Evolutionary conservation across 2,329 filamentous ascomycete genomes (phyloP).

Genomic region (Tympanopsis confertula): DNA sequence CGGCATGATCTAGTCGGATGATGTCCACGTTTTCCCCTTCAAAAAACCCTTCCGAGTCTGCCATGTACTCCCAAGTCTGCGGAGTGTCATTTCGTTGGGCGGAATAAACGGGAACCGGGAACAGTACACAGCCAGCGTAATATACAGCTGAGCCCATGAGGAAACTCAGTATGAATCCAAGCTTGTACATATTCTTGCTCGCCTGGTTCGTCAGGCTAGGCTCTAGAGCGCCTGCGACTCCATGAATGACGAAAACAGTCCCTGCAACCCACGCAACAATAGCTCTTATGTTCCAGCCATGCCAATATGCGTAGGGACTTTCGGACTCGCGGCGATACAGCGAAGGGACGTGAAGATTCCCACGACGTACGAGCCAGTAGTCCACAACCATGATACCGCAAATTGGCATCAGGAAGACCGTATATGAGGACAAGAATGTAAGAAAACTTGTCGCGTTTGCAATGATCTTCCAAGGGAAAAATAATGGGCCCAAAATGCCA

Average conservation of each 20-base stretch:
- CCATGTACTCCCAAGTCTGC: slow-evolving; percentile 6
- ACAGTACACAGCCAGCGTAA: slow-evolving; percentile 10
- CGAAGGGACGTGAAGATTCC: slow-evolving; percentile 25
- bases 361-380: slow-evolving; percentile 20
- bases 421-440: slow-evolving; percentile 27
- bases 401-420: slow-evolving; percentile 26
- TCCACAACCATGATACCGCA: slow-evolving; percentile 24
- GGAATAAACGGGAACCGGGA: slow-evolving; percentile 7
- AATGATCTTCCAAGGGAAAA: slow-evolving; percentile 29
- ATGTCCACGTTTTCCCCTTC: slow-evolving; percentile 15
- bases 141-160: slow-evolving; percentile 14
- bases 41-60: slow-evolving; percentile 14
- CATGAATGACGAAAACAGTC: slow-evolving; percentile 18
- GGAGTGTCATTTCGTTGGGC: not conserved
- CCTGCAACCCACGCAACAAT: slow-evolving; percentile 13
- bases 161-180: slow-evolving; percentile 19
- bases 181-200: slow-evolving; percentile 19
- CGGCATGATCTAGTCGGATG: no score
- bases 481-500: slow-evolving; percentile 18
- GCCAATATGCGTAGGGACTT: slow-evolving; percentile 15
- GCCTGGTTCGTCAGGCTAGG: slow-evolving; percentile 16
- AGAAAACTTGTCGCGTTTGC: slow-evolving; percentile 24
- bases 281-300: slow-evolving; percentile 18
- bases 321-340: slow-evolving; percentile 13
- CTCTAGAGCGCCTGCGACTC: slow-evolving; percentile 15